These are phyloP conservation scores for Athelia sp. DNA, from an alignment of 1,284 basidiomycete genomes.

Conservation along the genomic window DNA sequence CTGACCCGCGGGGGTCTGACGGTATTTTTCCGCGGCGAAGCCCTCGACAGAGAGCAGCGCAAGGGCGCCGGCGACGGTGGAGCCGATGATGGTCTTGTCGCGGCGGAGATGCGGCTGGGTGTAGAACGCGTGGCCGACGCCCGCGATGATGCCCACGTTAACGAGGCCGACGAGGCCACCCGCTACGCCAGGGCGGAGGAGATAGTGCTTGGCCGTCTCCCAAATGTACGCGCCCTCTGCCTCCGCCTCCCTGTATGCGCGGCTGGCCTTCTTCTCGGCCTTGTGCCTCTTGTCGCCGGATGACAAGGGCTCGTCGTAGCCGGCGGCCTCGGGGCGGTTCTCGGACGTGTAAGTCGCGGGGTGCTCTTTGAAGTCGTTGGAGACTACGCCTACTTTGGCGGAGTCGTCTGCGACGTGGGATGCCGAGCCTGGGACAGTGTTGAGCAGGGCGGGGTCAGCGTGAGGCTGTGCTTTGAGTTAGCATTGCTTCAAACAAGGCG, in stretches of 20 bases:
- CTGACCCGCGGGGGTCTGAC: constrained; percentile 53
- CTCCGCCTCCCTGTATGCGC: constrained; percentile 43
- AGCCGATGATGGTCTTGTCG: constrained; percentile 51
- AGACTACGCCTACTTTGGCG: constrained; percentile 50
- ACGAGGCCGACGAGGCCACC: constrained; percentile 71
- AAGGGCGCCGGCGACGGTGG: constrained; percentile 48
- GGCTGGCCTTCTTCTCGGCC: constrained; percentile 20
- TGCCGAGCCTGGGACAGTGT: constrained; percentile 41
- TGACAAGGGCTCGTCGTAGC: constrained; percentile 7
- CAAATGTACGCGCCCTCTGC: constrained; percentile 50
- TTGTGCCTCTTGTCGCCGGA: constrained; percentile 7
- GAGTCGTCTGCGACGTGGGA: constrained; percentile 41
- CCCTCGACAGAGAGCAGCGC: constrained; percentile 60
- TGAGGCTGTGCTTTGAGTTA: constrained; percentile 49
- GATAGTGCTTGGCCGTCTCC: constrained; percentile 51
- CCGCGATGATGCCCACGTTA: constrained; percentile 67
- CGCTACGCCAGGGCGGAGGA: constrained; percentile 66
- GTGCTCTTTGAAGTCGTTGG: constrained; percentile 42
- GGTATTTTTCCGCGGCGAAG: constrained; percentile 58
- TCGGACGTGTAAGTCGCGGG: constrained; percentile 38
- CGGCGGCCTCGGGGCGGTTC: constrained; percentile 13
- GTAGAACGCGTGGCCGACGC: constrained; percentile 64
- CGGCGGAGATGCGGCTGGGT: constrained; percentile 57
- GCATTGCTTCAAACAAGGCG: too few species aligned
- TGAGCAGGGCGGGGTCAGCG: constrained; percentile 58